Conservation (phyloP, 306 rosid genomes). For the Luffa aegyptiaca region DNA sequence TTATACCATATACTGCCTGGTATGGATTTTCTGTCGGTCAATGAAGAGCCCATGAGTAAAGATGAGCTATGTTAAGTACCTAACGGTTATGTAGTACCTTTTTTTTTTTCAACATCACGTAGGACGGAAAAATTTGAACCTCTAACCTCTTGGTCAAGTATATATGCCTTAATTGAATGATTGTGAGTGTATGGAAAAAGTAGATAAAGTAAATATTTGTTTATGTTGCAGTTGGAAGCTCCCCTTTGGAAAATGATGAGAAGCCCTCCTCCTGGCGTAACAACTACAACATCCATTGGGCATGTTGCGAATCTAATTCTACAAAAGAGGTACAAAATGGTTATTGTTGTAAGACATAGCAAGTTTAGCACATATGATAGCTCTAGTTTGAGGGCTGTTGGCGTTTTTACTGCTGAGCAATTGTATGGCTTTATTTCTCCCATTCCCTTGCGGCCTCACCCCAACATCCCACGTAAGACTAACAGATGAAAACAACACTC, state of each 20-base stretch:
- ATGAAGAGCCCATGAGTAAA: not conserved
- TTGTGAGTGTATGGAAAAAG: not conserved
- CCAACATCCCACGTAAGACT: not conserved
- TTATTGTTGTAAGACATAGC: conserved; percentile 40
- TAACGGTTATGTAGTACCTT: not conserved
- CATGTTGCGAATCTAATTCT: conserved; percentile 55
- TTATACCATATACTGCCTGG: not conserved
- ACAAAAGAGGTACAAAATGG: conserved; percentile 40
- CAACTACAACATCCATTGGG: conserved; percentile 41
- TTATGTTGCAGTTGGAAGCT: conserved; percentile 44
- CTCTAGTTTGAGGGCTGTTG: conserved; percentile 46
- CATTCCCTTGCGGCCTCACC: not conserved
- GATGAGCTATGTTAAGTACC: not conserved
- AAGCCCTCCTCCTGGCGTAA: conserved; percentile 47
- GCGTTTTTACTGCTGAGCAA: conserved; percentile 51
- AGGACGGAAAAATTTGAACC: too few species aligned
- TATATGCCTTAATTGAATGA: not conserved
- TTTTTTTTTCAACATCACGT: too few species aligned
- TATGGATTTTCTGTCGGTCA: not conserved
- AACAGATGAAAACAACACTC: not conserved
- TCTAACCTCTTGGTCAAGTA: too few species aligned
- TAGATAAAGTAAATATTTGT: not conserved
- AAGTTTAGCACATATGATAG: conserved; percentile 17
- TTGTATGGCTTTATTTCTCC: conserved; percentile 33
- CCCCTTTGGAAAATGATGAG: conserved; percentile 67